Conservation (phyloP, 2,329 filamentous ascomycete species). For the Hymenoscyphus fructigenus region DNA sequence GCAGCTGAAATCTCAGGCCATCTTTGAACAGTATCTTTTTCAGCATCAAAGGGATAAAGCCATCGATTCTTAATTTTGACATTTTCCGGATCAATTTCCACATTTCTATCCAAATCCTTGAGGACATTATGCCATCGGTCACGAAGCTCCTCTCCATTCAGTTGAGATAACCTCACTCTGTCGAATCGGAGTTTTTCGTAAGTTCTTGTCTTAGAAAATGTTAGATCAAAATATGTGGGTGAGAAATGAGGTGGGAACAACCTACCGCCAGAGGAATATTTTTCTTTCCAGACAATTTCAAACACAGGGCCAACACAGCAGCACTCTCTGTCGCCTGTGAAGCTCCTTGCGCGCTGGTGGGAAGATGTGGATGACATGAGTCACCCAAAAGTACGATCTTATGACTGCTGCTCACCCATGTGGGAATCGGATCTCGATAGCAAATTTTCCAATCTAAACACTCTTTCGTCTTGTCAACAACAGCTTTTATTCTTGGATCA, state of each 20-base stretch:
- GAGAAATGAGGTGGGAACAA: slow-evolving; percentile 1
- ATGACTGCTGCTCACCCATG: slow-evolving; percentile 51
- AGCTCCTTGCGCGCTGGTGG: slow-evolving; percentile 53
- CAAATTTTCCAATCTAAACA: slow-evolving; percentile 56
- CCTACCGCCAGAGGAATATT: slow-evolving; percentile 42
- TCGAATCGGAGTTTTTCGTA: slow-evolving; percentile 46
- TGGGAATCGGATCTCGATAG: slow-evolving; percentile 51
- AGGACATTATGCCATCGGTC: slow-evolving; percentile 47
- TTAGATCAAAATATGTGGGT: slow-evolving; percentile 4
- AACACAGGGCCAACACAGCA: slow-evolving; percentile 45
- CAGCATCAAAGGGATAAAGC: slow-evolving; percentile 47
- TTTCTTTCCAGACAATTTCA: slow-evolving; percentile 44
- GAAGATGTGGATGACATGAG: slow-evolving; percentile 54
- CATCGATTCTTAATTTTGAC: slow-evolving; percentile 48
- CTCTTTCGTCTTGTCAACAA: slow-evolving; percentile 45
- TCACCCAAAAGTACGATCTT: slow-evolving; percentile 53
- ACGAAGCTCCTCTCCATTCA: slow-evolving; percentile 45
- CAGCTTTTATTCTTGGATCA: slow-evolving; percentile 47
- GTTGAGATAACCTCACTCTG: slow-evolving; percentile 42
- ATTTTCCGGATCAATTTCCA: slow-evolving; percentile 46
- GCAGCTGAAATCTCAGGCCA: slow-evolving; percentile 43
- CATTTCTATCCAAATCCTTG: slow-evolving; percentile 42
- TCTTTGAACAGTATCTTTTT: slow-evolving; percentile 43
- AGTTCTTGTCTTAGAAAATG: slow-evolving; percentile 38
- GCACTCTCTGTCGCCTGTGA: slow-evolving; percentile 55